These are phyloP conservation scores for Mycena polygramma DNA, from an alignment of 768 basidiomycete genomes.

Conservation along the genomic window DNA sequence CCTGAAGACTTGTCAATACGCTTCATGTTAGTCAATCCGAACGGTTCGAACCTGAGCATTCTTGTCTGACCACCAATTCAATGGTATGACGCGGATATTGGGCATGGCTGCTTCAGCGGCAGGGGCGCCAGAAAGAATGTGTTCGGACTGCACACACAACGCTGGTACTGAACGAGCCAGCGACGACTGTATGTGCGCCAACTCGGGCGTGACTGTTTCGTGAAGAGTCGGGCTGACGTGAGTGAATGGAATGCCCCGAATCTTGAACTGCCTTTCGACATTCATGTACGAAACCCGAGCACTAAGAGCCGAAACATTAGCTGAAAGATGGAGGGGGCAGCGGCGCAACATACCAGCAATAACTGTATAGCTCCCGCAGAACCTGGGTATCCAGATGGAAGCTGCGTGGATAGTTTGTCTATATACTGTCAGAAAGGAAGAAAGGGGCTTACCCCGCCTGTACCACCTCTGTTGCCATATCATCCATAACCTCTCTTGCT, in stretches of 20 bases:
- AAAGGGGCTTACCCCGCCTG: constrained; percentile 40
- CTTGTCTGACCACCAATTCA: constrained; percentile 92
- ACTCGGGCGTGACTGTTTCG: constrained; percentile 56
- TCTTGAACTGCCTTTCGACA: constrained; percentile 89
- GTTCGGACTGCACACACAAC: constrained; percentile 83
- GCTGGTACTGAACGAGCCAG: constrained; percentile 85
- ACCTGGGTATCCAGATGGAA: constrained; percentile 82
- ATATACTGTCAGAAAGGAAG: not conserved
- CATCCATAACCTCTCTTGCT: constrained; percentile 40
- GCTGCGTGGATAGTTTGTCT: constrained; percentile 46
- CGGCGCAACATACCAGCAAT: constrained; percentile 77
- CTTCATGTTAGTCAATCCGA: constrained; percentile 8
- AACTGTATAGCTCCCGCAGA: constrained; percentile 84
- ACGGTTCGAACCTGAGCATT: constrained; percentile 73
- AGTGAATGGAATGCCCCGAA: constrained; percentile 81
- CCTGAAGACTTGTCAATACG: constrained; percentile 53
- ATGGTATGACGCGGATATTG: constrained; percentile 88
- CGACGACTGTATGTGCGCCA: constrained; percentile 75
- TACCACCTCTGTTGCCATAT: constrained; percentile 42
- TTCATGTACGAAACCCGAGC: constrained; percentile 92
- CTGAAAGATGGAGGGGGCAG: not conserved
- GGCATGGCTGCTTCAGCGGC: constrained; percentile 95
- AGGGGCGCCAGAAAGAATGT: constrained; percentile 85
- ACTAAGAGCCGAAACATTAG: constrained; percentile 52
- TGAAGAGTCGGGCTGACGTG: constrained; percentile 74